Evolutionary conservation across 495 filamentous ascomycete species (phyloP), one percentile per base, ranked within the genome.

Genomic region (Entonaema liquescens): DNA sequence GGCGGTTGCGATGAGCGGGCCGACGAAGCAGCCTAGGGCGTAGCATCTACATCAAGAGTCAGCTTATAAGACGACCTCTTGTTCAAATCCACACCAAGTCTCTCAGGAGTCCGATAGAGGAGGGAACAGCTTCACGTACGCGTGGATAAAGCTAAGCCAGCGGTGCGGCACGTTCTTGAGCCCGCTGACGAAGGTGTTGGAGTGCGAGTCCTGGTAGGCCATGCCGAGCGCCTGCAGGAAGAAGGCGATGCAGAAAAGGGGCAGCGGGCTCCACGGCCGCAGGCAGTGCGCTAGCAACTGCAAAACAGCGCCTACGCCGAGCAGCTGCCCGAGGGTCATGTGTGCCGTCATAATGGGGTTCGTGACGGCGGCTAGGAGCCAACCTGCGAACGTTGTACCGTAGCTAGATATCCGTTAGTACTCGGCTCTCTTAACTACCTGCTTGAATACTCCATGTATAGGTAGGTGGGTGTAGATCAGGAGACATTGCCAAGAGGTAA

Each of bases 71-170:
- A 3, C 7, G 29, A n/a, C 29, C 7, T 31, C 29, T 31, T 31
- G 3, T 31, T 31, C 29, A n/a, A n/a, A n/a, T n/a, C n/a, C n/a
- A n/a, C n/a, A n/a, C n/a, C n/a, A n/a, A n/a, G n/a, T n/a, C n/a
- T n/a, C n/a, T n/a, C n/a, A n/a, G n/a, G n/a, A n/a, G n/a, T n/a
- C n/a, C n/a, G n/a, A n/a, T n/a, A n/a, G 31, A 33, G 31, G 5
- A 33, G 31, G 5, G 31, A 33, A 33, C 6, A 33, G 2, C 6
- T 33, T 33, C 25, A 54, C 52, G 12, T 23, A 57, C 38, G 83
- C 84, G 74, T 89, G 86, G 17, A 88, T 84, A 59, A 87, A 79
- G 6, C 84, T 85, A 3, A 89, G 74, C 86, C 86, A 88, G 28
- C 85, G 77, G 64, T 89, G 86, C 28, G 74, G 74, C 4, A 83